These are phyloP conservation scores for Hypoxylon subgilvum DNA, from an alignment of 495 filamentous ascomycete species.

Conservation along the genomic window DNA sequence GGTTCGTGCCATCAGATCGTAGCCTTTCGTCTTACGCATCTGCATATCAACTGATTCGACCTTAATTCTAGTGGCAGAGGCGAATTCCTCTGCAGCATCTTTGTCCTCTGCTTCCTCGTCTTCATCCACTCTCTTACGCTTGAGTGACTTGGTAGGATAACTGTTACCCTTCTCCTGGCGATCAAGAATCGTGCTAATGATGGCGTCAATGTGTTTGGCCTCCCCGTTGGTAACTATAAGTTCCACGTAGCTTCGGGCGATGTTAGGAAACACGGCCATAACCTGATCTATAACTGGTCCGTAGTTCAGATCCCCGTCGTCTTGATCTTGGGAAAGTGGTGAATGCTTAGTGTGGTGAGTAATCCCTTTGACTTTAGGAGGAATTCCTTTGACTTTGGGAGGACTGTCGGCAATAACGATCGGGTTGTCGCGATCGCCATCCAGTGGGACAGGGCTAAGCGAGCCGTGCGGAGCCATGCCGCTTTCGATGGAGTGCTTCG, in stretches of 20 bases:
- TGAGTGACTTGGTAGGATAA: slow-evolving; percentile 44
- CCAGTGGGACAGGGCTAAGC: neutral
- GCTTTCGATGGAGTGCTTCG: neutral
- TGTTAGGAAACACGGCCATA: slow-evolving; percentile 47
- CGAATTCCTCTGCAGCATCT: slow-evolving; percentile 3
- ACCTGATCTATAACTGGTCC: slow-evolving; percentile 37
- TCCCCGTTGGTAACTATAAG: slow-evolving; percentile 13
- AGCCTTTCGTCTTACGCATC: neutral
- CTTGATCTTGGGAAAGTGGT: neutral
- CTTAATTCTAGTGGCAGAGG: too few relatives aligned
- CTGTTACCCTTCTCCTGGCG: slow-evolving; percentile 38
- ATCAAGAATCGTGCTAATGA: slow-evolving; percentile 43
- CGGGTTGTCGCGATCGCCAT: neutral
- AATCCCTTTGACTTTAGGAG: neutral
- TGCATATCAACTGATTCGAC: neutral
- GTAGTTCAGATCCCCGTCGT: too few relatives aligned
- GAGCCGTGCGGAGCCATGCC: neutral
- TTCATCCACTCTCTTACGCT: slow-evolving; percentile 45
- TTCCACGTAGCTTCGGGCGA: slow-evolving; percentile 43
- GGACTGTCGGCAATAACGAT: neutral
- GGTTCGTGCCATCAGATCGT: neutral
- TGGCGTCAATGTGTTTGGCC: slow-evolving; percentile 18
- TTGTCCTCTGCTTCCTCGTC: slow-evolving; percentile 12
- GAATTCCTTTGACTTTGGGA: neutral
- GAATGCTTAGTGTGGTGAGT: neutral